phyloP scores from a whole-genome alignment of 441 rosid species.

The Populus hybrid region DNA sequence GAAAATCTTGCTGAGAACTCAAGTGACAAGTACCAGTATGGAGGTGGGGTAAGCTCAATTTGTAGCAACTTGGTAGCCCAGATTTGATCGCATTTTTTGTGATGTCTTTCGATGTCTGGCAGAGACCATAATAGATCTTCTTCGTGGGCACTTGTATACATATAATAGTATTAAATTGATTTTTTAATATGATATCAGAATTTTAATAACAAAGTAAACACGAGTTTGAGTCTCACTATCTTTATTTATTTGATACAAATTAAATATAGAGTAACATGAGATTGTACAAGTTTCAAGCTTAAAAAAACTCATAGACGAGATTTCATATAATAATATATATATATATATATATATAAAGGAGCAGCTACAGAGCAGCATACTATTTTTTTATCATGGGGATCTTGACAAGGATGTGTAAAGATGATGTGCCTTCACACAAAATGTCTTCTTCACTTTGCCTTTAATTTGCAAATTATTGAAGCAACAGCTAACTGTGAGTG shows the following conservation, averaged over 20 bases:
- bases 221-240: fast-evolving
- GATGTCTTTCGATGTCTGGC: not conserved
- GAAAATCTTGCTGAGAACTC: not conserved
- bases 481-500: too few species aligned
- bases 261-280: fast-evolving
- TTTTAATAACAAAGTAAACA: fast-evolving
- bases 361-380: not conserved
- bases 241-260: too few species aligned
- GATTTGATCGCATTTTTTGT: too few species aligned
- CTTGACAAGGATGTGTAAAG: not conserved
- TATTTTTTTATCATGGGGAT: not conserved
- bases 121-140: too few species aligned
- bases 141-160: not conserved
- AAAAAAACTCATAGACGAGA: too few species aligned
- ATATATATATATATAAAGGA: too few species aligned
- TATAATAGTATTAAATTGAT: too few species aligned
- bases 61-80: too few species aligned
- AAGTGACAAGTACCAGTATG: not conserved
- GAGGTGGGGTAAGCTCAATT: too few species aligned
- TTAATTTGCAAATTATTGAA: too few species aligned
- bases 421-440: not conserved
- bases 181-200: too few species aligned
- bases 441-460: not conserved
- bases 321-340: too few species aligned
- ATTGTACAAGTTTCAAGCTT: fast-evolving